phyloP scores from a whole-genome alignment of 2,329 filamentous ascomycete species.

The Penicillium decumbens region DNA sequence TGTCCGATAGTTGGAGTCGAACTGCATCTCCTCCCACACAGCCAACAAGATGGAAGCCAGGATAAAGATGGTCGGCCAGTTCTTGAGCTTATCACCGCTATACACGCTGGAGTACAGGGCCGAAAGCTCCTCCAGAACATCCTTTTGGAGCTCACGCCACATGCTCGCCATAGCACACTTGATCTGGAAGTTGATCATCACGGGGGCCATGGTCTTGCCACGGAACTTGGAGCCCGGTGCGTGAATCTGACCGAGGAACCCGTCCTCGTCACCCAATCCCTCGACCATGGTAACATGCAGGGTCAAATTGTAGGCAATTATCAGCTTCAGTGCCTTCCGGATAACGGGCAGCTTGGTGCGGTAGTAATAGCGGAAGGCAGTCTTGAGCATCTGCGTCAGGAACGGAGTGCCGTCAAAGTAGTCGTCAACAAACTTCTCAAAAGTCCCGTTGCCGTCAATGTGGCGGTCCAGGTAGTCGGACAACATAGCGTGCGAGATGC shows the following conservation, averaged over 20 bases:
- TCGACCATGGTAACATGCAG: conserved; percentile 93
- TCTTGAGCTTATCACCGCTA: conserved; percentile 94
- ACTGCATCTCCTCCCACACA: conserved; percentile 98
- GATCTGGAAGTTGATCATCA: conserved; percentile 99
- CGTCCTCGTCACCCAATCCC: conserved; percentile 74
- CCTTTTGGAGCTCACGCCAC: conserved; percentile 97
- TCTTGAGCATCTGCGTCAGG: conserved; percentile 93
- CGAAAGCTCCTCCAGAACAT: conserved; percentile 90
- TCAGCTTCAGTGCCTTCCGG: conserved; percentile 90
- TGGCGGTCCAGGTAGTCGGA: conserved; percentile 94
- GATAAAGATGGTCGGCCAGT: conserved; percentile 99
- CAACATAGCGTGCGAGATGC: conserved; percentile 72
- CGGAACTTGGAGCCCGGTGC: conserved; percentile 81
- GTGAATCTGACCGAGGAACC: conserved; percentile 75
- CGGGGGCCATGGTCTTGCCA: conserved; percentile 85
- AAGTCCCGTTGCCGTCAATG: conserved; percentile 82
- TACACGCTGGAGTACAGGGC: conserved; percentile 94
- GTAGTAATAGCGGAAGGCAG: conserved; percentile 85
- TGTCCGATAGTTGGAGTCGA: conserved; percentile 93
- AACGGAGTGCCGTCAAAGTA: conserved; percentile 96
- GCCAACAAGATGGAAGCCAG: conserved; percentile 85
- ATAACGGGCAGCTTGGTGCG: conserved; percentile 85
- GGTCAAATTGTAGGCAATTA: conserved; percentile 92
- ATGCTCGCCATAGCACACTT: conserved; percentile 95
- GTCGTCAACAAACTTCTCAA: conserved; percentile 90